phyloP scores from a whole-genome alignment of 257 asterid genomes.

The Nicotiana benthamiana region DNA sequence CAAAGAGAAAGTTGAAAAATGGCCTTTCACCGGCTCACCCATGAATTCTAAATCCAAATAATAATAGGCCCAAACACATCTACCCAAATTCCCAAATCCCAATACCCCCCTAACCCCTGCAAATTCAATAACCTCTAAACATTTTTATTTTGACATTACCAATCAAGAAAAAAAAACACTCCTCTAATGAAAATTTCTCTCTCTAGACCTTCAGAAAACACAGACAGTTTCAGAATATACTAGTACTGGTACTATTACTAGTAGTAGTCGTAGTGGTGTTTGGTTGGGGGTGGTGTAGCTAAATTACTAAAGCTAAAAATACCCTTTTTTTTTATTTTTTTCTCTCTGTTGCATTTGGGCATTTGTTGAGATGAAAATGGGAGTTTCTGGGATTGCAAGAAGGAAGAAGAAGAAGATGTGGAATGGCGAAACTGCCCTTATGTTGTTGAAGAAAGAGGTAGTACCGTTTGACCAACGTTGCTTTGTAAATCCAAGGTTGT shows the following conservation, averaged over 20 bases:
- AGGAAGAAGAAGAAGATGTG: constrained; percentile 17
- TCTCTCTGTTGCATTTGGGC: background rate
- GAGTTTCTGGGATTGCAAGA: background rate
- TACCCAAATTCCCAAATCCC: constrained; percentile 31
- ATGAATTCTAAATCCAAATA: constrained; percentile 14
- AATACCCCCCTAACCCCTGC: background rate
- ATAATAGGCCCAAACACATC: constrained; percentile 13
- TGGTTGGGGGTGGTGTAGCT: background rate
- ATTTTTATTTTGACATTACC: constrained; percentile 11
- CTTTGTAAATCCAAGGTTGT: constrained; percentile 34
- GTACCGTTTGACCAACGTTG: constrained; percentile 21
- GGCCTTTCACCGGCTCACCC: constrained; percentile 53
- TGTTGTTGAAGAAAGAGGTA: constrained; percentile 21
- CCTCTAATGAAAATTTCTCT: background rate
- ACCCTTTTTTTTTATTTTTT: background rate
- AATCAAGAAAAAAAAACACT: constrained; percentile 6
- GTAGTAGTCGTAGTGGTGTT: background rate
- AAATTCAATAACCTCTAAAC: constrained; percentile 17
- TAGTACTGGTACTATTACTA: background rate
- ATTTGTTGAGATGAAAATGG: background rate
- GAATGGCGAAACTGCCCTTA: constrained; percentile 35
- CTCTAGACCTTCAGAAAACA: constrained; percentile 4
- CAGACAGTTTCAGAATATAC: constrained; percentile 2
- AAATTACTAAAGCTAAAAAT: background rate
- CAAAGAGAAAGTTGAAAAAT: constrained; percentile 59